Base-by-base conservation (phyloP, 2,329 filamentous ascomycete species). In the Alternaria gansuensis region DNA sequence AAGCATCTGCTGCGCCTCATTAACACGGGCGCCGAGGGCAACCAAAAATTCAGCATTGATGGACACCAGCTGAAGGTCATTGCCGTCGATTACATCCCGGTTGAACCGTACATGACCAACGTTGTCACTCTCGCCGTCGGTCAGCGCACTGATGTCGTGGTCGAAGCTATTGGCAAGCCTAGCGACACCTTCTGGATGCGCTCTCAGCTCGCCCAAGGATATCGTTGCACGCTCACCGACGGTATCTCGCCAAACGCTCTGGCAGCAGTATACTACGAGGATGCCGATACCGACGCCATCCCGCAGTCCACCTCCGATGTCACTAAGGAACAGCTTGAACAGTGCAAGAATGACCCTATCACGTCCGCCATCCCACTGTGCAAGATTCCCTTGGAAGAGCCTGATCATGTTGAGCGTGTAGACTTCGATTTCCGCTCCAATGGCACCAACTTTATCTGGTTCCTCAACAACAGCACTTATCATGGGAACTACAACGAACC, bases 251-350 rank as follows among this genome's bases (percentile, higher is more conserved):
- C 68, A 1, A 66, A 67, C 26, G 69, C 67, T 34, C 52, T 68
- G 0, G 90, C 88, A 0, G 85, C 83, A 9, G 81, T 92, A 51
- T 89, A 88, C 77, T 92, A 91, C 72, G 81, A 88, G 41, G 69
- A 80, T 9, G 84, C 86, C 8, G 80, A 89, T 67, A 80, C 78
- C 1, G 77, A 73, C 43, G 72, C 77, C 17, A 56, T 79, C 2
- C 89, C 88, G 0, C 78, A 56, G 8, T 56, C 74, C 3, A 86
- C 82, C 39, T 66, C 66, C 2, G 49, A 57, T 23, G 67, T 67
- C 24, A 69, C 68, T 4, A 36, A 67, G 28, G 66, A 33, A 3
- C 64, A 68, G 34, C 60, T 68, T 5, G 54, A 63, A 7, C 43
- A 54, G 28, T 70, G 64, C 60, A 60, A 67, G 52, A 68, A 68